Evolutionary conservation across 1,139 yeast species (phyloP), one percentile per base, ranked within the genome.

Genomic region (Saccharomycopsis hybrid): DNA sequence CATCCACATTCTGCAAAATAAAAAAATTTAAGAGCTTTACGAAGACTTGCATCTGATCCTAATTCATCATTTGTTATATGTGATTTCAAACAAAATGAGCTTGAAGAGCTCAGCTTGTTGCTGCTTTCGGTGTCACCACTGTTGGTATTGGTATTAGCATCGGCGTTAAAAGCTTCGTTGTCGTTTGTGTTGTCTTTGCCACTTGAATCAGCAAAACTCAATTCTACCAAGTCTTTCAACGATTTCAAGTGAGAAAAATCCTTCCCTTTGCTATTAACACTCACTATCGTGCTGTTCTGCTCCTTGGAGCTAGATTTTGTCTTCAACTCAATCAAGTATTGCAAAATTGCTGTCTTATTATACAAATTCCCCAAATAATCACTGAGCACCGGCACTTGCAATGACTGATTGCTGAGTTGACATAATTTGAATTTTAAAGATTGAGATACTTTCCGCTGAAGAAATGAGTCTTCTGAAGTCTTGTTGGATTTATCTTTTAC

Each of bases 1-100:
- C 56, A 53, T 31, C 56, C 56, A 44, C 56, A 53, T 40, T 53
- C 56, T 29, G 49, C 53, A 44, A 51, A 51, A 43, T 53, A 53
- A 31, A 48, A 51, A 36, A 51, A 53, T 11, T 44, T 48, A 9
- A 25, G 5, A 4, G 35, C 11, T 25, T 38, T 38, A 5, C 11
- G 32, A 7, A 43, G 11, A 3, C 13, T 18, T n/a, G 9, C 27
- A 4, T 45, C 51, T 9, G 32, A 13, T 28, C 42, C 46, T 11
- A 51, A 11, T 5, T 33, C 25, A 9, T 30, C 27, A 28, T 33
- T 36, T 24, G 54, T 48, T 31, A 51, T 41, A 2, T 51, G 51
- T 30, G 51, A 51, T 36, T 38, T 47, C 9, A 38, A 47, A 24
- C 29, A 5, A 8, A 40, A 13, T 18, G 18, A 18, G 18, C 18